Conservation (phyloP, 805 yeast species). For the Maudiozyma saulgeensis region DNA sequence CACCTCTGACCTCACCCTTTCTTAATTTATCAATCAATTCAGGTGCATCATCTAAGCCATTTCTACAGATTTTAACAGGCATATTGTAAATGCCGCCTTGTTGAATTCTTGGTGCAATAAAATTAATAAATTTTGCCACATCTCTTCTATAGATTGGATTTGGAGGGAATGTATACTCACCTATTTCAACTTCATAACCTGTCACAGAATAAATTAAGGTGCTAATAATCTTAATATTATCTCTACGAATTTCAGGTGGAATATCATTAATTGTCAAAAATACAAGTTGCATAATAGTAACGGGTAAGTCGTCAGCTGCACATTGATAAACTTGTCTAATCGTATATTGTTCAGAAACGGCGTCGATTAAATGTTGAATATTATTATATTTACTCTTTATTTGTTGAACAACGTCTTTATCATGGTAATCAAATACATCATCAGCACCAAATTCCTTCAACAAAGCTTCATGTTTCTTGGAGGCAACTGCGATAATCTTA, state of each 20-base stretch:
- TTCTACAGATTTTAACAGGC: conserved; percentile 22
- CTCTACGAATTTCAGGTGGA: conserved; percentile 22
- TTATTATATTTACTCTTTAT: conserved; percentile 28
- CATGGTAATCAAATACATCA: conserved; percentile 41
- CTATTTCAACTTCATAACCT: conserved; percentile 30
- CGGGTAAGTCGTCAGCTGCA: conserved; percentile 27
- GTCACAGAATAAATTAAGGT: conserved; percentile 32
- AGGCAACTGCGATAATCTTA: conserved; percentile 41
- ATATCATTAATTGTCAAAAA: conserved; percentile 17
- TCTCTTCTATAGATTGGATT: conserved; percentile 18
- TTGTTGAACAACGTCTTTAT: conserved; percentile 34
- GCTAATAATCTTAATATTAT: conserved; percentile 25
- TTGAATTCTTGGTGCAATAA: conserved; percentile 14
- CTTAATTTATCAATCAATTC: conserved; percentile 18
- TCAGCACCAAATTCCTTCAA: conserved; percentile 41
- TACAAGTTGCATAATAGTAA: conserved; percentile 31
- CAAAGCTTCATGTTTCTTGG: conserved; percentile 33
- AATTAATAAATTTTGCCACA: conserved; percentile 23
- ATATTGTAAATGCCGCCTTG: conserved; percentile 26
- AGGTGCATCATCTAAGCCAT: conserved; percentile 26
- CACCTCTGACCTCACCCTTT: conserved; percentile 23
- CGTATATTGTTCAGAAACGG: conserved; percentile 26
- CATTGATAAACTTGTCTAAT: conserved; percentile 28
- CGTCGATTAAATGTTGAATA: conserved; percentile 27
- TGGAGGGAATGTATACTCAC: conserved; percentile 18